Evolutionary conservation across 331 rosid genomes (phyloP).

Genomic region (Spiraea crenata): DNA sequence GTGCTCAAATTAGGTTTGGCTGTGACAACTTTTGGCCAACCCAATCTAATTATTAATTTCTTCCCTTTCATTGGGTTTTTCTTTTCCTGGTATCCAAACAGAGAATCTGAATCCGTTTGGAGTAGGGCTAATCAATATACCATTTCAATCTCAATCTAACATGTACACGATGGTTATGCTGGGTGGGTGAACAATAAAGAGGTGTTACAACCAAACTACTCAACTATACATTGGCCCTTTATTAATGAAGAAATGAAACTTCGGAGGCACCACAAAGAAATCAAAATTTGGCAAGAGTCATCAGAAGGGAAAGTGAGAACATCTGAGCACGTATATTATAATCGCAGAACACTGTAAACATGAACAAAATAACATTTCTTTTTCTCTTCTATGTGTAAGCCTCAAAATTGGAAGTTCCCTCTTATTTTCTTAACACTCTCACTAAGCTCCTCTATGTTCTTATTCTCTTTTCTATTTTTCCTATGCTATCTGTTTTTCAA

Average conservation of each 20-base stretch:
- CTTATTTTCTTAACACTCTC: conserved; percentile 32
- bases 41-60: not conserved
- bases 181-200: no score
- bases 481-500: conserved; percentile 3
- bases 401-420: conserved; percentile 61
- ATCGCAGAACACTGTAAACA: not conserved
- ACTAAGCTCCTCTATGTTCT: not conserved
- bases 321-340: not conserved
- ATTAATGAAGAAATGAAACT: not conserved
- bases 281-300: not conserved
- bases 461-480: conserved; percentile 13
- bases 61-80: not conserved
- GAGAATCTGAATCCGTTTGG: no score
- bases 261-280: not conserved
- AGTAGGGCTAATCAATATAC: no score
- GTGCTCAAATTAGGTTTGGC: not conserved
- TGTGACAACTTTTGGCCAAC: not conserved
- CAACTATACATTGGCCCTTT: not conserved
- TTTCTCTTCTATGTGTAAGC: conserved; percentile 33
- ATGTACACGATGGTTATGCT: no score
- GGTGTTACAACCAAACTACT: not conserved
- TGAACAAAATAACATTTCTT: conserved; percentile 14
- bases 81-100: not conserved
- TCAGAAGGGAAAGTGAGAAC: not conserved
- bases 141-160: no score